These are phyloP conservation scores for Candida railenensis DNA, from an alignment of 805 yeast species.

Conservation along the genomic window DNA sequence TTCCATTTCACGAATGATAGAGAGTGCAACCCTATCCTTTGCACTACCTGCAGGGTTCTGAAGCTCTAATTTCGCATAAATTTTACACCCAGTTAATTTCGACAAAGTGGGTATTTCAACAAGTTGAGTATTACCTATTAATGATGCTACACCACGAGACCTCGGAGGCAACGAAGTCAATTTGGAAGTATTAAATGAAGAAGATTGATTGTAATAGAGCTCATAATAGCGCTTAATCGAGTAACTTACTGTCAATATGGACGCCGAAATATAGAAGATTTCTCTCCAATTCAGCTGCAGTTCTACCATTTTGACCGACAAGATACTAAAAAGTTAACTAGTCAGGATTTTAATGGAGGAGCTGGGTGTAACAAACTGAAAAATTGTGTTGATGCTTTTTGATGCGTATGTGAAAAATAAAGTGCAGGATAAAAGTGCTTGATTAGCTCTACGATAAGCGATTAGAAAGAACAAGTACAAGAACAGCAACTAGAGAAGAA, in stretches of 20 bases:
- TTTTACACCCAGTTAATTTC: constrained; percentile 69
- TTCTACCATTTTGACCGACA: background rate
- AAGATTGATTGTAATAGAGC: background rate
- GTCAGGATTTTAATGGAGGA: too few relatives aligned
- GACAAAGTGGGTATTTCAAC: constrained; percentile 73
- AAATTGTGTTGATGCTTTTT: too few relatives aligned
- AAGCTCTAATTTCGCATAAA: constrained; percentile 84
- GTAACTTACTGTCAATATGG: background rate
- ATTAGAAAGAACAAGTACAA: too few relatives aligned
- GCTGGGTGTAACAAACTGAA: too few relatives aligned
- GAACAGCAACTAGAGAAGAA: too few relatives aligned
- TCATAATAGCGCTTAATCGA: background rate
- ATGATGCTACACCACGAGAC: constrained; percentile 63
- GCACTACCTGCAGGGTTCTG: constrained; percentile 94
- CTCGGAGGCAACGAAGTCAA: constrained; percentile 21
- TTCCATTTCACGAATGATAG: constrained; percentile 74
- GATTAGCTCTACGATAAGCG: too few relatives aligned
- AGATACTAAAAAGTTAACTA: too few relatives aligned
- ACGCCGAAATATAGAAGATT: background rate
- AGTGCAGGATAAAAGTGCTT: too few relatives aligned
- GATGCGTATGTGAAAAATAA: too few relatives aligned
- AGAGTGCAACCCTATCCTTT: constrained; percentile 89
- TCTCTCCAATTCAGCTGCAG: background rate
- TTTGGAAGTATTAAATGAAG: background rate
- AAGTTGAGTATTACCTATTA: constrained; percentile 90